These are phyloP conservation scores for Pichia sp. DNA, from an alignment of 1,139 yeast species.

Conservation along the genomic window DNA sequence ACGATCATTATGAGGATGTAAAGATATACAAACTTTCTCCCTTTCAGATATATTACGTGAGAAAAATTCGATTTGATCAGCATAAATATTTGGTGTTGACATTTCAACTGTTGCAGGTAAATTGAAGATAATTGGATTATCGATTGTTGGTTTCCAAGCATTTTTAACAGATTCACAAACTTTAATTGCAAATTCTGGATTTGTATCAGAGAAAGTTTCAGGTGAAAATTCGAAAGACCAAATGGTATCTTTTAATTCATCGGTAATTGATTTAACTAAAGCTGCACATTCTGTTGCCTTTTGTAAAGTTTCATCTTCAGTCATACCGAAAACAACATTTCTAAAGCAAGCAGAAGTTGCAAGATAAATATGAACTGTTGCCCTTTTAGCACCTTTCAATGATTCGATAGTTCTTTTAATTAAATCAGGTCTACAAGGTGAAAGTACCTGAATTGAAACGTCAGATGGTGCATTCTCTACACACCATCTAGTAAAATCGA, in stretches of 20 bases:
- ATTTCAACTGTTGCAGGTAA: conserved; percentile 98
- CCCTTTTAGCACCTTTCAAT: conserved; percentile 80
- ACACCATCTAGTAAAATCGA: conserved; percentile 90
- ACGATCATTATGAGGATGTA: conserved; percentile 94
- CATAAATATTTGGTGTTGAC: conserved; percentile 88
- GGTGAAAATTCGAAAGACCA: conserved; percentile 96
- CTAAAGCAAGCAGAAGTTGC: conserved; percentile 91
- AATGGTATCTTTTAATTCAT: conserved; percentile 54
- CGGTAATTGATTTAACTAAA: conserved; percentile 74
- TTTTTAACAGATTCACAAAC: conserved; percentile 92
- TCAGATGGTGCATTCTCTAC: conserved; percentile 91
- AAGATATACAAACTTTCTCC: conserved; percentile 78
- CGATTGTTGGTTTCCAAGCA: conserved; percentile 85
- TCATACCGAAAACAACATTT: conserved; percentile 82
- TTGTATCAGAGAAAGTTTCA: conserved; percentile 88
- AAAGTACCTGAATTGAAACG: conserved; percentile 83
- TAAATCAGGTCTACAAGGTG: conserved; percentile 88
- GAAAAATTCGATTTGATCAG: conserved; percentile 94
- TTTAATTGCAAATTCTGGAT: conserved; percentile 71
- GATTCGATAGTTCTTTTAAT: conserved; percentile 86
- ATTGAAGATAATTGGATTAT: conserved; percentile 85
- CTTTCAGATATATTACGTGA: conserved; percentile 70
- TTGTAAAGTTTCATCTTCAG: conserved; percentile 68
- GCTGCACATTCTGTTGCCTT: conserved; percentile 80
- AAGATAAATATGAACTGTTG: conserved; percentile 83